Conservation (phyloP, 139 green algal species). For the Chlorella vulgaris region DNA sequence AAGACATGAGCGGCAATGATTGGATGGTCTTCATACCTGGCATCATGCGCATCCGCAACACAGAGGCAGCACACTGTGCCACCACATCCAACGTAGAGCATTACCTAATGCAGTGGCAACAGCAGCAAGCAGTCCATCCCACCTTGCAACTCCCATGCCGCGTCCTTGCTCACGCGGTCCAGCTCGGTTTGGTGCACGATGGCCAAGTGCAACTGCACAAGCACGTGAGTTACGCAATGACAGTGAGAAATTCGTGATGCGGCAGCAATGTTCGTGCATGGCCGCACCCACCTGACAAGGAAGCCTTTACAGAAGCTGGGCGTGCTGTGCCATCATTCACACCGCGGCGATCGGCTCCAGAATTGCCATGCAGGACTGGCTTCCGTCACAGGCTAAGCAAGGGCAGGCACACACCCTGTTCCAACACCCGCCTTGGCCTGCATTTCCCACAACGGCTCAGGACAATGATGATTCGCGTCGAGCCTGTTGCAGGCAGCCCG, state of each 20-base stretch:
- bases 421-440: constrained; percentile 50
- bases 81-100: no score
- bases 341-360: constrained; percentile 77
- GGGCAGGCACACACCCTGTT: not conserved
- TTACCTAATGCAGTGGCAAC: no score
- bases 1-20: not conserved
- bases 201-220: constrained; percentile 81
- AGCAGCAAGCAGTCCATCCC: not conserved
- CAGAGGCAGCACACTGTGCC: no score
- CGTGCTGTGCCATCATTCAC: constrained; percentile 68
- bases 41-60: no score
- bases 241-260: no score
- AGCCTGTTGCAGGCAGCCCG: no score
- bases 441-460: constrained; percentile 78
- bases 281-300: constrained; percentile 59
- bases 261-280: no score
- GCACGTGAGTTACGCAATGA: no score
- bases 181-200: constrained; percentile 88
- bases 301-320: constrained; percentile 91
- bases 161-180: constrained; percentile 70
- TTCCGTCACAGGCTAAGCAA: no score
- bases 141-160: constrained; percentile 40
- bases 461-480: no score
- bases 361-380: no score
- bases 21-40: not conserved